A percentile compares a stretch with the other conserved stretches of the same genome.
Evolutionary conservation across 148 eudicot genomes (phyloP).

Genomic region (Cornus kousa): DNA sequence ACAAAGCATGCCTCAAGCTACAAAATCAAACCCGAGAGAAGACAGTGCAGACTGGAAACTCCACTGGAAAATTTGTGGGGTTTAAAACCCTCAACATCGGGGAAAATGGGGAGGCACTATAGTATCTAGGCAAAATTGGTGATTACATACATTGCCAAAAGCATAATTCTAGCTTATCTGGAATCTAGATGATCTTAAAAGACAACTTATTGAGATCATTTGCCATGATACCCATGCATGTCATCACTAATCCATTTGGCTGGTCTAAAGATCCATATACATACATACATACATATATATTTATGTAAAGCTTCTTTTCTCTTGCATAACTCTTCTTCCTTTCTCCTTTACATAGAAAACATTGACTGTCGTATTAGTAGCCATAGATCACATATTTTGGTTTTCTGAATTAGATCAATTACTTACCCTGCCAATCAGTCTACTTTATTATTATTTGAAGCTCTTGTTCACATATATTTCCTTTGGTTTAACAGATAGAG

Average conservation of each 20-base stretch:
- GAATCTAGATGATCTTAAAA: not conserved
- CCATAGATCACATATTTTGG: not conserved
- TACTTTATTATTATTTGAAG: not conserved
- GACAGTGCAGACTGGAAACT: not conserved
- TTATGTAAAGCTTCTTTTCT: not conserved
- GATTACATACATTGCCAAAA: not conserved
- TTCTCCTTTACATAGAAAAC: not conserved
- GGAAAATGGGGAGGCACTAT: not conserved
- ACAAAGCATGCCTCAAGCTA: not conserved
- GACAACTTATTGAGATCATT: not conserved
- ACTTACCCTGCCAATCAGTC: too few relatives aligned
- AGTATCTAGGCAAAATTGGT: not conserved
- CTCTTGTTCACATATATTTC: not conserved
- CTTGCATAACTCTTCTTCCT: not conserved
- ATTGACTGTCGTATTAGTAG: not conserved
- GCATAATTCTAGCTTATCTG: not conserved
- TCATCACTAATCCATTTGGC: not conserved
- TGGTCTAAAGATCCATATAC: not conserved
- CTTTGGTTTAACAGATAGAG: conserved; percentile 48
- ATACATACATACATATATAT: not conserved
- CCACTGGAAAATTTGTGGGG: not conserved
- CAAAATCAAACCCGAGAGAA: not conserved
- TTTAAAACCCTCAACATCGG: not conserved
- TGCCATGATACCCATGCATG: not conserved
- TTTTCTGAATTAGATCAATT: not conserved